Evolutionary conservation across 805 yeast genomes (phyloP).

Genomic region (Candida ulmi): DNA sequence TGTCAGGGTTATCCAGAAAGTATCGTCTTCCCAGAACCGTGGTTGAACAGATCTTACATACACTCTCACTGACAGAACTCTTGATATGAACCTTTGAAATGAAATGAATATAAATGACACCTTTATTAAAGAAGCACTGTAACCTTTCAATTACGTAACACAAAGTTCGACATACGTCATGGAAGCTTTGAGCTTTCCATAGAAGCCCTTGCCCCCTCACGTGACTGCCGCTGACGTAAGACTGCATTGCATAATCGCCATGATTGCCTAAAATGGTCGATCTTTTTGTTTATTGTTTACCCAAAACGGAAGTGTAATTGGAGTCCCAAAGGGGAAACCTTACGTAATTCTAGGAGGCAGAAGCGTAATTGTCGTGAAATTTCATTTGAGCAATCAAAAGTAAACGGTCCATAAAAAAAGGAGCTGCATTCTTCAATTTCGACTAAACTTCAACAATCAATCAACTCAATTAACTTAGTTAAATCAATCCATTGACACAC

Average conservation of each 20-base stretch:
- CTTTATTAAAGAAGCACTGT: no score
- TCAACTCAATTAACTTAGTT: no score
- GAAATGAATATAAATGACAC: no score
- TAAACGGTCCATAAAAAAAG: not conserved
- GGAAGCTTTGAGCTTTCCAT: no score
- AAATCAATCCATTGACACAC: no score
- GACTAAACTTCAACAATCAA: not conserved
- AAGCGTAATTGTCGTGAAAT: not conserved
- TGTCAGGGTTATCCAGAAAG: constrained; percentile 73
- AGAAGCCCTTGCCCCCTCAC: no score
- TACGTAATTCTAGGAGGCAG: not conserved
- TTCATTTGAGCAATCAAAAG: not conserved
- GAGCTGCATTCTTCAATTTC: not conserved
- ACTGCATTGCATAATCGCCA: constrained; percentile 1
- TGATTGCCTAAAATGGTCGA: not conserved
- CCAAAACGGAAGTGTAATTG: not conserved
- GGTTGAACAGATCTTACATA: no score
- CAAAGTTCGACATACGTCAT: no score
- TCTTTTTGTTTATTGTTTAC: not conserved
- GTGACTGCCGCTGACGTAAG: not conserved
- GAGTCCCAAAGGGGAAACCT: not conserved
- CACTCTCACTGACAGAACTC: no score
- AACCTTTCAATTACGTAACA: no score
- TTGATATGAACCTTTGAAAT: no score
- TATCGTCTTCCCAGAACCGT: constrained; percentile 17